Evolutionary conservation across 75 land plant genomes (phyloP), one percentile per base, ranked within the genome.

Genomic region (Adiantum capillusveneris): DNA sequence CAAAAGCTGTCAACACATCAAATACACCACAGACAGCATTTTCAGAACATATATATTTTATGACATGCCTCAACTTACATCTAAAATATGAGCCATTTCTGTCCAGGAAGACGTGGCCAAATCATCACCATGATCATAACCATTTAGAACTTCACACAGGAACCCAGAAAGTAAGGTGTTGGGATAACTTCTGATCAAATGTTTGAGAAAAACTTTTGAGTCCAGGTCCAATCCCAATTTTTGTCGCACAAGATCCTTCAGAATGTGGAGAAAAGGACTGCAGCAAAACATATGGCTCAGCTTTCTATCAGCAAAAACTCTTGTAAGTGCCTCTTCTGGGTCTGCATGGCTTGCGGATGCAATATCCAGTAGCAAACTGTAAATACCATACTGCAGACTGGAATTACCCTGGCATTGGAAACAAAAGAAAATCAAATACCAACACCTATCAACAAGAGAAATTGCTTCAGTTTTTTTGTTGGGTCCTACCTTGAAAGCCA

Each of bases 241-340:
- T 28, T 81, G 64, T 2, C 64, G 61, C 22, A 79, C 44, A 12
- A 50, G 50, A 29, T 26, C 31, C 5, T 78, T 60, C 25, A 83
- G 69, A 14, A 34, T 48, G 37, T 66, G 57, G 62, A 81, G 66
- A 62, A 77, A 55, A 28, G 81, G 85, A 26, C 70, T 73, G 37
- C 41, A 41, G 55, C 96, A 90, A 36, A 86, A 65, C 0, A 75
- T 56, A 77, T 90, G 96, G 59, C 60, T 77, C 37, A 84, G 62
- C 44, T 80, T 75, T 48, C 76, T 72, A 56, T 71, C 61, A 34
- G 65, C 64, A 76, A 80, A 51, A 7, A 51, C 16, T 31, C 31
- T 29, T 22, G 34, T 6, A 53, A 13, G 12, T 31, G 43, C 55
- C 29, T 13, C 28, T 52, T 19, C 56, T 53, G 36, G 25, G 18